Evolutionary conservation across 2,329 filamentous ascomycete genomes (phyloP), one percentile per base, ranked within the genome.

Genomic region (Penicillium sp.): DNA sequence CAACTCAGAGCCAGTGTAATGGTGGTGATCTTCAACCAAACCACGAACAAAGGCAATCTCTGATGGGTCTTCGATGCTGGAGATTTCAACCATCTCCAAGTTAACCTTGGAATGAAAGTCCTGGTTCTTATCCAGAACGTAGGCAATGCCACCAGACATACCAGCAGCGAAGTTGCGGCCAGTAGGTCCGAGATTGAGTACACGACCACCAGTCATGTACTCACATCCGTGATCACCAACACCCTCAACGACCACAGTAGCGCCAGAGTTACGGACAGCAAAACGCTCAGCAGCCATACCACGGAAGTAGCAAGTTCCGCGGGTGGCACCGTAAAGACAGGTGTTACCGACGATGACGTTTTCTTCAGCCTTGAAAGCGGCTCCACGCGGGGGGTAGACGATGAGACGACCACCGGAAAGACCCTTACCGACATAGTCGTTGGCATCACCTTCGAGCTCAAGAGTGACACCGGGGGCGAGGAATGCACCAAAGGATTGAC

Each of bases 141-240:
- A 97, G 19, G 92, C 92, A 69, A 97, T 97, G 82, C 93, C 93
- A 72, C 93, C 93, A 70, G 92, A 97, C 93, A 97, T 97, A 82
- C 93, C 93, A 60, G 93, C 93, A 68, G 92, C 93, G 71, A 97
- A 97, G 82, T 97, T 97, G 68, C 93, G 92, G 45, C 93, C 93
- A 71, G 92, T 96, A 69, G 85, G 86, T 57, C 93, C 93, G 47
- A 97, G 84, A 70, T 96, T 84, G 63, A 97, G 80, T 50, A 97
- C 83, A 71, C 92, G 91, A 72, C 93, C 93, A 73, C 93, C 93
- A 70, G 93, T 97, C 93, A 97, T 97, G 84, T 97, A 97, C 82
- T 97, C 93, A 73, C 92, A 97, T 61, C 91, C 90, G 74, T 97
- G 93, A 75, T 97, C 93, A 82, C 93, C 93, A 64, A 96, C 85